These are phyloP conservation scores for Lanmaoa rubissima DNA, from an alignment of 768 basidiomycete species.

Conservation along the genomic window DNA sequence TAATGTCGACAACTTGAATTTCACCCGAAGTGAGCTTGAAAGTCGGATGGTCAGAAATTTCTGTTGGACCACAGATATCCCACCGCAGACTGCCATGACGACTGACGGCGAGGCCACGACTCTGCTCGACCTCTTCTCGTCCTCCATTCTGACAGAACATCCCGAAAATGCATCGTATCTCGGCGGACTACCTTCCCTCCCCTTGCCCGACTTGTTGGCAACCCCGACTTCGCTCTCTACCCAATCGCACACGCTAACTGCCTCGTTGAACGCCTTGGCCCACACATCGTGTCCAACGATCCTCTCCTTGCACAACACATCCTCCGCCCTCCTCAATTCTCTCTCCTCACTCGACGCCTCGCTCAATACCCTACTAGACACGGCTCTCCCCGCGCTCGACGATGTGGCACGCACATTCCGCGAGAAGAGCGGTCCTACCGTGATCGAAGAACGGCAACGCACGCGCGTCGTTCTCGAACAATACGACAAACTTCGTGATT, in stretches of 20 bases:
- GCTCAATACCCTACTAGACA: conserved; percentile 62
- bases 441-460: conserved; percentile 72
- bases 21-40: neutral
- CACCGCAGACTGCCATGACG: conserved; percentile 18
- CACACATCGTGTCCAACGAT: conserved; percentile 92
- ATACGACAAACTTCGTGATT: conserved; percentile 87
- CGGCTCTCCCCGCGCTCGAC: conserved; percentile 76
- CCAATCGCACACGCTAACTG: conserved; percentile 82
- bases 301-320: conserved; percentile 80
- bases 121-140: conserved; percentile 28
- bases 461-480: conserved; percentile 89
- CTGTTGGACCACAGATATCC: neutral
- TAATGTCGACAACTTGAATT: neutral
- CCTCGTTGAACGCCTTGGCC: conserved; percentile 86
- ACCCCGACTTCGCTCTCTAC: conserved; percentile 79
- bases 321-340: conserved; percentile 68
- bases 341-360: conserved; percentile 74
- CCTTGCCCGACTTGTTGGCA: conserved; percentile 63
- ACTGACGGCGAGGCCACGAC: conserved; percentile 22
- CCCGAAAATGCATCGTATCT: conserved; percentile 51
- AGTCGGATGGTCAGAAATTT: neutral
- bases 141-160: conserved; percentile 12
- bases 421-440: conserved; percentile 59
- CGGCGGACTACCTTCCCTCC: conserved; percentile 58
- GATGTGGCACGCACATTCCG: conserved; percentile 69